These are phyloP conservation scores for Geotrichum histeridarum DNA, from an alignment of 1,139 yeast genomes.

Conservation along the genomic window DNA sequence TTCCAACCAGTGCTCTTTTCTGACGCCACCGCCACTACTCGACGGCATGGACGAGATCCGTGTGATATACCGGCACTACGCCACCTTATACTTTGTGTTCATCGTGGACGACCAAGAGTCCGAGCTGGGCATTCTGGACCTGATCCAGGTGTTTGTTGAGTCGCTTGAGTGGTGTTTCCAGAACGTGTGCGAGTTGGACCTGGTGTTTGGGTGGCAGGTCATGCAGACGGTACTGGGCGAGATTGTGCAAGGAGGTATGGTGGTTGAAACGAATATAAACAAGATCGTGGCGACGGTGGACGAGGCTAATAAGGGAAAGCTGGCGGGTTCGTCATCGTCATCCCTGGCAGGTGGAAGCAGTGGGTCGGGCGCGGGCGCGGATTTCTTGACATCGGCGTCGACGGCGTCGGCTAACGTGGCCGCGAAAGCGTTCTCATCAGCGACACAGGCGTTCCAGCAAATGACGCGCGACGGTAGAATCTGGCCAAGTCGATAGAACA, in stretches of 20 bases:
- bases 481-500: slow-evolving; percentile 37
- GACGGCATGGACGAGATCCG: slow-evolving; percentile 54
- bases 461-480: slow-evolving; percentile 46
- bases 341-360: slow-evolving; percentile 14
- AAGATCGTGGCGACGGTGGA: slow-evolving; percentile 70
- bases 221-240: slow-evolving; percentile 80
- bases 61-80: slow-evolving; percentile 90
- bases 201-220: slow-evolving; percentile 97
- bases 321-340: background rate
- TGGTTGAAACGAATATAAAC: slow-evolving; percentile 83
- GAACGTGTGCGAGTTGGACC: slow-evolving; percentile 90
- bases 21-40: slow-evolving; percentile 71
- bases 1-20: slow-evolving; percentile 70
- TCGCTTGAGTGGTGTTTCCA: slow-evolving; percentile 87
- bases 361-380: slow-evolving; percentile 15
- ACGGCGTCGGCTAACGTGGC: slow-evolving; percentile 32
- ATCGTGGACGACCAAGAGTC: slow-evolving; percentile 94
- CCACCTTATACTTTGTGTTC: slow-evolving; percentile 89
- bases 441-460: slow-evolving; percentile 44
- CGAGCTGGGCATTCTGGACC: slow-evolving; percentile 85
- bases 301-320: slow-evolving; percentile 38
- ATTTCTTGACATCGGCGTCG: slow-evolving; percentile 19
- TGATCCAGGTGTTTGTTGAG: slow-evolving; percentile 95
- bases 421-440: slow-evolving; percentile 36
- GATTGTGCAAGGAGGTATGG: slow-evolving; percentile 97